Evolutionary conservation across 2,329 filamentous ascomycete genomes (phyloP).

Genomic region (Fusarium algeriense): DNA sequence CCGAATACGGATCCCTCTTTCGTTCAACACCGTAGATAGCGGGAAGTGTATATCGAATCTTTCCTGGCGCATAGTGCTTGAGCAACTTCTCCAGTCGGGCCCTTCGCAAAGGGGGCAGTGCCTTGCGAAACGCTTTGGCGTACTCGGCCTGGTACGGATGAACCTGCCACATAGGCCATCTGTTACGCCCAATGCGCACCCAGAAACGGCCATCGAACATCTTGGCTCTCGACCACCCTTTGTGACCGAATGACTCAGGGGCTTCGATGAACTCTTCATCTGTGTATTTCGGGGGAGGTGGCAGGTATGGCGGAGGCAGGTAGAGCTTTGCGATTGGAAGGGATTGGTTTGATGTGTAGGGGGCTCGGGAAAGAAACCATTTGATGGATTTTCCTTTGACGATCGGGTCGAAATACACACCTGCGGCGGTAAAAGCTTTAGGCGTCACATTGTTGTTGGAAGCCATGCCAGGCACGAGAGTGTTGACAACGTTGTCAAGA

Average conservation of each 20-base stretch:
- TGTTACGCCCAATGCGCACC: conserved; percentile 62
- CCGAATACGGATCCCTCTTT: conserved; percentile 44
- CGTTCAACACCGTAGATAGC: conserved; percentile 63
- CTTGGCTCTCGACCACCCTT: conserved; percentile 50
- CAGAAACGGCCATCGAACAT: conserved; percentile 74
- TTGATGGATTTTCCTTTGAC: conserved; percentile 34
- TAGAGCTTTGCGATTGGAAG: conserved; percentile 45
- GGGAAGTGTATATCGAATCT: conserved; percentile 67
- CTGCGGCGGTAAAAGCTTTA: conserved; percentile 58
- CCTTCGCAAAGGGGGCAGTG: conserved; percentile 52
- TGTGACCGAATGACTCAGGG: conserved; percentile 45
- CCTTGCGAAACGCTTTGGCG: conserved; percentile 62
- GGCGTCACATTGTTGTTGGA: conserved; percentile 35
- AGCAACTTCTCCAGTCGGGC: conserved; percentile 57
- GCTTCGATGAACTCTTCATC: conserved; percentile 8
- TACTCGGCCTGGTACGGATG: conserved; percentile 60
- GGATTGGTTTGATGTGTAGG: conserved; percentile 57
- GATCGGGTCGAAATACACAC: conserved; percentile 55
- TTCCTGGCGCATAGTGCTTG: conserved; percentile 64
- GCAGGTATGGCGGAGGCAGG: conserved; percentile 35
- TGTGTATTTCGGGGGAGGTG: conserved; percentile 23
- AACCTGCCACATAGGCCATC: conserved; percentile 58
- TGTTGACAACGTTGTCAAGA: conserved; percentile 60
- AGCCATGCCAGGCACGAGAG: conserved; percentile 62
- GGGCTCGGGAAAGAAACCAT: conserved; percentile 63